Evolutionary conservation across 495 filamentous ascomycete species (phyloP), one percentile per base, ranked within the genome.

Genomic region (Neurospora discreta): DNA sequence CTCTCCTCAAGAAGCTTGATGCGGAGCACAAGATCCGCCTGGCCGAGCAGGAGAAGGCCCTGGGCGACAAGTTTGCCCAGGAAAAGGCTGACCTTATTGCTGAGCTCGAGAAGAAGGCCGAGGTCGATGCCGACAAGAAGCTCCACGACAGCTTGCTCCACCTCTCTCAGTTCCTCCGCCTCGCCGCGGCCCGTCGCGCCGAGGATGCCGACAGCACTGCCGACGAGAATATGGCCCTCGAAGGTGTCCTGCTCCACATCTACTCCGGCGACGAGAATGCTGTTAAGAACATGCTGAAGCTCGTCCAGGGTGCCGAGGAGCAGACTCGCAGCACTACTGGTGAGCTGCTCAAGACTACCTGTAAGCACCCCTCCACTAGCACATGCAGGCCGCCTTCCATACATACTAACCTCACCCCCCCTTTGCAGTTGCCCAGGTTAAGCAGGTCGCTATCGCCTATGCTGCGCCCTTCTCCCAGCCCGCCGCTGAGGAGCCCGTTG

Each of bases 211-310:
- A 91, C 75, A 85, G 89, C 23, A 79, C 84, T 3, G 70, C 82
- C 1, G 89, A 92, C 41, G 93, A 97, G 81, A 92, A 88, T 76
- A 88, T 88, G 81, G 95, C 94, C 58, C 91, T 98, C 72, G 96
- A 99, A 81, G 93, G 92, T 69, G 90, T 95, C 38, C 85, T 99
- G 52, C 89, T 94, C 69, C 85, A 92, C 76, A 90, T 98, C 44
- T 99, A 99, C 80, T 90, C 89, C 26, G 96, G 96, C 39, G 91
- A 93, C 74, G 87, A 91, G 68, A 86, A 87, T 75, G 94, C 94
- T 20, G 92, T 99, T 18, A 84, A 86, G 42, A 88, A 92, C 15
- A 95, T 97, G 84, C 78, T 93, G 74, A 97, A 93, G 82, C 83
- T 99, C 44, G 91, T 97, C 71, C 85, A 93, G 65, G 95, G 94